Conservation (phyloP, 2,329 filamentous ascomycete species). For the Whalleya microplaca region DNA sequence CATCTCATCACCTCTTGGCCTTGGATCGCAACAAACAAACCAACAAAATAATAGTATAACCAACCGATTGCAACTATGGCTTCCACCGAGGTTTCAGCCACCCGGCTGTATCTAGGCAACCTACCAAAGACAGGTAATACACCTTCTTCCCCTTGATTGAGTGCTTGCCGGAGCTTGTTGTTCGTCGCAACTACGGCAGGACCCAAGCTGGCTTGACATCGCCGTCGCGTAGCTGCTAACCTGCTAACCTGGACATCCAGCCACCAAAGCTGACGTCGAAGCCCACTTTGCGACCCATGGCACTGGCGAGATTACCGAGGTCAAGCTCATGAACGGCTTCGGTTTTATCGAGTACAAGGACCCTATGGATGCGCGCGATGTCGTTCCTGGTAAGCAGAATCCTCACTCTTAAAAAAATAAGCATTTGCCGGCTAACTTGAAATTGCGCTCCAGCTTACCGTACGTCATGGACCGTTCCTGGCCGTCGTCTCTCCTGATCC, state of each 20-base stretch:
- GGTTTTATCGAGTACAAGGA: constrained; percentile 99
- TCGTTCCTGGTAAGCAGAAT: constrained; percentile 86
- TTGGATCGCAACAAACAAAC: constrained; percentile 6
- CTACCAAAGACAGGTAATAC: constrained; percentile 90
- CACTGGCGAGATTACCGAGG: constrained; percentile 95
- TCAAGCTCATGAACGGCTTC: constrained; percentile 99
- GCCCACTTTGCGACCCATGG: constrained; percentile 94
- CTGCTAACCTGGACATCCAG: constrained; percentile 22
- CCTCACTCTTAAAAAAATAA: constrained; percentile 1
- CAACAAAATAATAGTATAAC: too few species aligned
- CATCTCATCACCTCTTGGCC: not conserved
- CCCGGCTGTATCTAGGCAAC: constrained; percentile 96
- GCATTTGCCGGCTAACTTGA: constrained; percentile 29
- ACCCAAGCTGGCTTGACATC: constrained; percentile 13
- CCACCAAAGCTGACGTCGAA: constrained; percentile 94
- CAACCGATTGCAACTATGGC: constrained; percentile 28
- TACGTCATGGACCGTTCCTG: constrained; percentile 51
- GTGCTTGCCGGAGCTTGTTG: constrained; percentile 10
- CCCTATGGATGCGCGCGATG: constrained; percentile 95
- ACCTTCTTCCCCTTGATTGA: constrained; percentile 17
- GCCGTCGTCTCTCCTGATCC: constrained; percentile 37
- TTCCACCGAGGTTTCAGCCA: constrained; percentile 43
- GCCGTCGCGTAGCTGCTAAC: constrained; percentile 1
- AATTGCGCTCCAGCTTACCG: constrained; percentile 57
- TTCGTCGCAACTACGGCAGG: constrained; percentile 12